These are phyloP conservation scores for Globisporangium rhizosaccharum DNA, from an alignment of 352 stramenopile genomes.

Conservation along the genomic window DNA sequence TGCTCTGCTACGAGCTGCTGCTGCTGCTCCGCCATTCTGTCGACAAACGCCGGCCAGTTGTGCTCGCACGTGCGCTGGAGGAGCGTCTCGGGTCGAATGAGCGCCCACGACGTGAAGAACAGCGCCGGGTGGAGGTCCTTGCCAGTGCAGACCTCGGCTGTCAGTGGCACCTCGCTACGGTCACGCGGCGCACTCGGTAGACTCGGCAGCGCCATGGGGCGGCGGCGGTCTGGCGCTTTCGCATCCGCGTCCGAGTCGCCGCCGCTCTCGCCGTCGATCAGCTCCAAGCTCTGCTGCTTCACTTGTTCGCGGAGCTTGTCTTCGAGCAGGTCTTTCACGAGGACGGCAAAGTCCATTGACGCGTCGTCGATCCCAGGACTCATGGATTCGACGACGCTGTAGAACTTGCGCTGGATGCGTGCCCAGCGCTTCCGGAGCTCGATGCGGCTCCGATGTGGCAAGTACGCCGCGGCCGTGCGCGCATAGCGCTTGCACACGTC, in stretches of 20 bases:
- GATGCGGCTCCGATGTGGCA: constrained; percentile 61
- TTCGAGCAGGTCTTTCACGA: constrained; percentile 52
- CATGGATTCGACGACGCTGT: constrained; percentile 20
- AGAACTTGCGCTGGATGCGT: constrained; percentile 29
- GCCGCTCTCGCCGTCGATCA: constrained; percentile 7
- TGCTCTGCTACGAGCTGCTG: constrained; percentile 7
- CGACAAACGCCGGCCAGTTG: constrained; percentile 78
- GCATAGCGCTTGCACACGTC: constrained; percentile 54
- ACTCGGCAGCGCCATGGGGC: background rate
- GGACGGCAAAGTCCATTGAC: constrained; percentile 40
- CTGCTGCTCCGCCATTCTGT: constrained; percentile 22
- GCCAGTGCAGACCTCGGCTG: constrained; percentile 18
- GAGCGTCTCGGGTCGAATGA: constrained; percentile 57
- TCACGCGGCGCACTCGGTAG: background rate
- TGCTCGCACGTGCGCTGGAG: constrained; percentile 72
- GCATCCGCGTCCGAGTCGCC: background rate
- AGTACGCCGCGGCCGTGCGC: constrained; percentile 41
- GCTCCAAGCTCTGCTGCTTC: constrained; percentile 10
- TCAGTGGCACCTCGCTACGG: background rate
- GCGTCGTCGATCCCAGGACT: constrained; percentile 24
- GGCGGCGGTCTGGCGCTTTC: too few species aligned
- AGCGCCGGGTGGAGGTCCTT: constrained; percentile 78
- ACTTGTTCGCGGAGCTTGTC: constrained; percentile 35
- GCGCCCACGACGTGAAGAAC: constrained; percentile 83
- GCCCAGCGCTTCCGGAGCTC: constrained; percentile 72